Conservation (phyloP, 2,329 filamentous ascomycete species). For the Calonectria henricotiae region DNA sequence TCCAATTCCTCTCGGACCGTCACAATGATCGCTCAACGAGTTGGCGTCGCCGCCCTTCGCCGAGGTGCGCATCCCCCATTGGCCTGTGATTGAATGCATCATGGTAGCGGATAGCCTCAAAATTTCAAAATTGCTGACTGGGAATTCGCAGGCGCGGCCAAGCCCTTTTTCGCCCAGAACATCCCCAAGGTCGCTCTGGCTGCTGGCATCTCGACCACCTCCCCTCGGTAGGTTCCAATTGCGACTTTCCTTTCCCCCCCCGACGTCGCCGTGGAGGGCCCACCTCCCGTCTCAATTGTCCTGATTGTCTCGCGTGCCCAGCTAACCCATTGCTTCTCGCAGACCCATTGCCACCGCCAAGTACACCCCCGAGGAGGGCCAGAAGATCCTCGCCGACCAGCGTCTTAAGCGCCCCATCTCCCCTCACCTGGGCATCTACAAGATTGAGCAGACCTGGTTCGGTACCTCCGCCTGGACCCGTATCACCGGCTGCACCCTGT, state of each 20-base stretch:
- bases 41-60: conserved; percentile 73
- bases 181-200: conserved; percentile 65
- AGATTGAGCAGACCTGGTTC: conserved; percentile 89
- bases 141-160: conserved; percentile 58
- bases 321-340: conserved; percentile 41
- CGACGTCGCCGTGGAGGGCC: not conserved
- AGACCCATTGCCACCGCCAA: conserved; percentile 72
- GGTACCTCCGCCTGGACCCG: conserved; percentile 82
- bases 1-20: conserved; percentile 38
- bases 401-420: conserved; percentile 86
- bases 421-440: conserved; percentile 91
- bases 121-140: conserved; percentile 26
- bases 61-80: conserved; percentile 64
- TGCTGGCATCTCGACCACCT: conserved; percentile 61
- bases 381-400: conserved; percentile 83
- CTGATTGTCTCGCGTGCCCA: conserved; percentile 11
- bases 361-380: conserved; percentile 69
- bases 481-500: conserved; percentile 84
- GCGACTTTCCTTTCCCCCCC: not conserved
- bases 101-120: conserved; percentile 43
- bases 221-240: conserved; percentile 63
- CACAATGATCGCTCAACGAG: conserved; percentile 72
- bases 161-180: conserved; percentile 66
- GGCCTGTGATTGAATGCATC: conserved; percentile 18
- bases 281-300: not conserved